Conservation (phyloP, 192 early-diverging fungal genomes). For the Jimgerdemannia flammicorona region DNA sequence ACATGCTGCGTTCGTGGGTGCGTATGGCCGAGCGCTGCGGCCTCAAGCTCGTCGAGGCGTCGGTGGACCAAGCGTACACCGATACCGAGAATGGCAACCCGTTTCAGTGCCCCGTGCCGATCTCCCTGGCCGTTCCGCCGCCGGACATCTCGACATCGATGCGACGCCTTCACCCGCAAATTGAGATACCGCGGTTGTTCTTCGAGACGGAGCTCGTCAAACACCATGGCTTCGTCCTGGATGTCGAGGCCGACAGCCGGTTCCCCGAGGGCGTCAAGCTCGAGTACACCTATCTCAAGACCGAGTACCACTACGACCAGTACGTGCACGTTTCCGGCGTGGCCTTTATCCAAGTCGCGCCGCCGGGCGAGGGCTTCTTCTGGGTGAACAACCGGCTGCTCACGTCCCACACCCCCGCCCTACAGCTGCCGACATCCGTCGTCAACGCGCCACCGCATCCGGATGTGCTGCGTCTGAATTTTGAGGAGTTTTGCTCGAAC, state of each 20-base stretch:
- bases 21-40: conserved; percentile 82
- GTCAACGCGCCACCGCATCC: conserved; percentile 21
- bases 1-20: conserved; percentile 77
- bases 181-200: conserved; percentile 49
- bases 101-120: conserved; percentile 76
- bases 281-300: conserved; percentile 57
- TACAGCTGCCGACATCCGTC: conserved; percentile 33
- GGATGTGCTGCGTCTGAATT: conserved; percentile 53
- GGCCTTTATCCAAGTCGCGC: conserved; percentile 88
- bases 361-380: conserved; percentile 64
- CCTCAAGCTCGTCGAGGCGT: conserved; percentile 86
- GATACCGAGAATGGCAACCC: conserved; percentile 79
- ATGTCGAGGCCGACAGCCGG: conserved; percentile 83
- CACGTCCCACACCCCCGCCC: conserved; percentile 47
- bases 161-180: conserved; percentile 26
- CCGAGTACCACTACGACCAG: conserved; percentile 77
- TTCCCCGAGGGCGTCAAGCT: conserved; percentile 34
- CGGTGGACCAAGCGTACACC: conserved; percentile 64
- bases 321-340: conserved; percentile 88
- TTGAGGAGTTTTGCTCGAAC: conserved; percentile 61
- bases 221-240: conserved; percentile 81
- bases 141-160: conserved; percentile 48
- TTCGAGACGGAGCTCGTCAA: conserved; percentile 83
- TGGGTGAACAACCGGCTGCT: conserved; percentile 88
- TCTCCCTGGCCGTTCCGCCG: conserved; percentile 56